Base-by-base conservation (phyloP, 352 stramenopile species). In the Hyaloperonospora brassicae region DNA sequence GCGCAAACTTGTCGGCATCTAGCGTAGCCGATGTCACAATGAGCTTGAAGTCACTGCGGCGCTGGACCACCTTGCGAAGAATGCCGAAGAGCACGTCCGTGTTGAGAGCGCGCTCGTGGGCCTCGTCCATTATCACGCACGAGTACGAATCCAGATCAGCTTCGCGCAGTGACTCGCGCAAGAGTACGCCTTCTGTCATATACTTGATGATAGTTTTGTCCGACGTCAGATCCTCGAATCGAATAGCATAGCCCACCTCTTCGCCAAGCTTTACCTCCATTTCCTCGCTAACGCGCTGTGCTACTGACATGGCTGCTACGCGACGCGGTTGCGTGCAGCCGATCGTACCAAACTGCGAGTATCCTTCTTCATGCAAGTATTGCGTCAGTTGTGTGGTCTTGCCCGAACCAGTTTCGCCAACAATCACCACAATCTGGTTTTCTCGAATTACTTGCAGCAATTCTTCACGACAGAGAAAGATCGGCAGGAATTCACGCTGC, bases 331-430 rank as follows among this genome's bases (percentile, higher is more conserved):
- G 96, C 14, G 96, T 98, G 73, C 96, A 98, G 1, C 88, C 95
- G n/a, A 98, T 90, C 59, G 87, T 94, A 1, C 88, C 87, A 59
- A 92, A 93, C 51, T 83, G 64, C 0, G 84, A 79, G 65, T 95
- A 96, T 3, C 88, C 82, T 64, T 96, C 88, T 64, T 97, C 93
- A 49, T 87, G 85, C 14, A 97, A 63, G 27, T 97, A 97, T 66
- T 99, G 95, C 6, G 94, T 98, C 6, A 99, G 70, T 62, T 99
- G 96, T 13, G 96, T 99, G 6, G 96, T 99, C 69, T 99, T 98
- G 31, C 94, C 92, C 3, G 83, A 96, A 21, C 96, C 96, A 5
- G 96, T 99, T 65, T 99, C 96, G 23, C 96, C 96, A 8, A 99
- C 95, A 64, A 99, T 97, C 51, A 99, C 94, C 8, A 98, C 90